Evolutionary conservation across 257 asterid genomes (phyloP).

Genomic region (Misopates orontium): DNA sequence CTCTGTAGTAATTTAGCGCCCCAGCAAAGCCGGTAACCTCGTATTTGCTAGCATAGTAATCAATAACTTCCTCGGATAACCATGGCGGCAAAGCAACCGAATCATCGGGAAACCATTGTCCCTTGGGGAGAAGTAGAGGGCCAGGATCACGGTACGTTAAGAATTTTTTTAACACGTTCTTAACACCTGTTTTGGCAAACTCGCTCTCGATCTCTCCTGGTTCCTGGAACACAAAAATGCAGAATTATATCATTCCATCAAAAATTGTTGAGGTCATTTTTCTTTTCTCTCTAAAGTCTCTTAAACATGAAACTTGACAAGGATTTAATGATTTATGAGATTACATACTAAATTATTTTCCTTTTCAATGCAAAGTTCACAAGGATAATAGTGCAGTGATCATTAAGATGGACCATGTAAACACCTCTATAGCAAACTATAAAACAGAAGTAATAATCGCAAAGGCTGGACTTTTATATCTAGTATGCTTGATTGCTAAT

Average conservation of each 20-base stretch:
- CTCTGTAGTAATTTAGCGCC: conserved; percentile 62
- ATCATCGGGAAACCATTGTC: conserved; percentile 33
- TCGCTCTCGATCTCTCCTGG: conserved; percentile 62
- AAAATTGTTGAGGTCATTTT: too few species aligned
- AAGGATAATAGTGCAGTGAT: too few species aligned
- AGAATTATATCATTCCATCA: not conserved
- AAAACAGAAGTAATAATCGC: too few species aligned
- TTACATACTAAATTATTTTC: too few species aligned
- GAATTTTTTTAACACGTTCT: conserved; percentile 43
- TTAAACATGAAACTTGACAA: too few species aligned
- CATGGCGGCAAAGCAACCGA: conserved; percentile 50
- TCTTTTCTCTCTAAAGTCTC: too few species aligned
- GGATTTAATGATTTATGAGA: too few species aligned
- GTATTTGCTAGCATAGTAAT: conserved; percentile 51
- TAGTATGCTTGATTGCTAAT: too few species aligned
- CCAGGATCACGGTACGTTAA: conserved; percentile 46
- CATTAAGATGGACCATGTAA: too few species aligned
- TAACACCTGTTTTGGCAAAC: conserved; percentile 48
- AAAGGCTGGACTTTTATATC: too few species aligned
- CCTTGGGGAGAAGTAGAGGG: conserved; percentile 58
- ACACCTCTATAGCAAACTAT: too few species aligned
- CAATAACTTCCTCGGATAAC: conserved; percentile 52
- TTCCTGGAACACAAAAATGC: conserved; percentile 35
- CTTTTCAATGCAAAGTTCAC: too few species aligned
- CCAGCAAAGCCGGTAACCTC: conserved; percentile 66